phyloP scores from a whole-genome alignment of 208 protist genomes.

The Wallacemonas sp. region DNA sequence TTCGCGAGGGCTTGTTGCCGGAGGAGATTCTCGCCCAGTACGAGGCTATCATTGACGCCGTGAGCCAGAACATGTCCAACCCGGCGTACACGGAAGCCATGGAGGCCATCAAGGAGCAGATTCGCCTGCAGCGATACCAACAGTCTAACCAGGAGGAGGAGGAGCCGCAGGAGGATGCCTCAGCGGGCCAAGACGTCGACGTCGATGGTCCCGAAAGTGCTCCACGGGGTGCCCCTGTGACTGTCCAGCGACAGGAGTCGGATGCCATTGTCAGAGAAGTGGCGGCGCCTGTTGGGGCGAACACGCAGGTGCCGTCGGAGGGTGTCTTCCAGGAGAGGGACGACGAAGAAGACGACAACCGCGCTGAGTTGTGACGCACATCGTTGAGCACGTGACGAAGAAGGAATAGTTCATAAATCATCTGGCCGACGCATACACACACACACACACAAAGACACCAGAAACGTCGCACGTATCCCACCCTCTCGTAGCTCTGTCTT shows the following conservation, averaged over 20 bases:
- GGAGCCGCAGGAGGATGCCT: conserved; percentile 19
- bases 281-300: too few species aligned
- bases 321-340: conserved; percentile 7
- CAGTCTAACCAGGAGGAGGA: conserved; percentile 13
- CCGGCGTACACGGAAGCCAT: conserved; percentile 33
- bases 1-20: conserved; percentile 41
- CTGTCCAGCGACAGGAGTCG: conserved; percentile 18
- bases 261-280: not conserved
- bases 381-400: not conserved
- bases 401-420: too few species aligned
- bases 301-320: not conserved
- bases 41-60: conserved; percentile 29
- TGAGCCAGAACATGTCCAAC: conserved; percentile 18
- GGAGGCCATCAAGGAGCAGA: conserved; percentile 49
- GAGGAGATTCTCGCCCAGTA: conserved; percentile 50
- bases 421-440: not conserved
- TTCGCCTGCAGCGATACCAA: conserved; percentile 43
- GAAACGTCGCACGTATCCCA: not conserved
- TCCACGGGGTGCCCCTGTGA: too few species aligned
- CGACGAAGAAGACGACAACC: not conserved
- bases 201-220: too few species aligned
- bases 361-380: not conserved
- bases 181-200: conserved; percentile 30
- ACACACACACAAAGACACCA: not conserved
- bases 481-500: not conserved